These are phyloP conservation scores for Ustilago nuda DNA, from an alignment of 1,284 basidiomycete species.

Conservation along the genomic window DNA sequence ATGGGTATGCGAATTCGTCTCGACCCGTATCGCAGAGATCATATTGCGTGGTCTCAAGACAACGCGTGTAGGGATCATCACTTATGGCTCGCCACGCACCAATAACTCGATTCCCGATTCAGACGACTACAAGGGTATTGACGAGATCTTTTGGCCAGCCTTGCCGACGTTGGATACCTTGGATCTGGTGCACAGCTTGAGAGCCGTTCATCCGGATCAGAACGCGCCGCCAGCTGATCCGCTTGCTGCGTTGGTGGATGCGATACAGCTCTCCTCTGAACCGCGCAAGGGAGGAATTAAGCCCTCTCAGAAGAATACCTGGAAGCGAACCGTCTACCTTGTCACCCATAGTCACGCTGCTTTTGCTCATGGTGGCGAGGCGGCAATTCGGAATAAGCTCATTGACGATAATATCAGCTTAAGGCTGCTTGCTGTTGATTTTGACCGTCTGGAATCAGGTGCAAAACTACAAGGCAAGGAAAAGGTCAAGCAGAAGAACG, in stretches of 20 bases:
- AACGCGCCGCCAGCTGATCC: conserved; percentile 69
- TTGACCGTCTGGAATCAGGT: conserved; percentile 79
- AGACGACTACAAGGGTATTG: conserved; percentile 81
- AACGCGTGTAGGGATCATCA: conserved; percentile 85
- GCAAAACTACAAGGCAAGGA: conserved; percentile 79
- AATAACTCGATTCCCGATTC: conserved; percentile 77
- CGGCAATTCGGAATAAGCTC: conserved; percentile 46
- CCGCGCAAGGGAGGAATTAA: conserved; percentile 53
- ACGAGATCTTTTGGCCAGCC: conserved; percentile 81
- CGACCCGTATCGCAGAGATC: conserved; percentile 88
- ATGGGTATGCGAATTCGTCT: conserved; percentile 85
- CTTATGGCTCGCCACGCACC: conserved; percentile 75
- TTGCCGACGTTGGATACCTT: conserved; percentile 82
- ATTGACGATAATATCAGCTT: conserved; percentile 49
- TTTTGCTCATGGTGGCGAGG: conserved; percentile 49
- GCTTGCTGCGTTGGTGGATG: conserved; percentile 86
- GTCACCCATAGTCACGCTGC: conserved; percentile 65
- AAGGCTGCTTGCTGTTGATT: conserved; percentile 78
- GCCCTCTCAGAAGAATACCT: conserved; percentile 49
- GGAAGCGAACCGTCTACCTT: conserved; percentile 63
- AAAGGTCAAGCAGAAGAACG: conserved; percentile 80
- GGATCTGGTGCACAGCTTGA: conserved; percentile 76
- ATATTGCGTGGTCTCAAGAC: conserved; percentile 90
- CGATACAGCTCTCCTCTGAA: conserved; percentile 76
- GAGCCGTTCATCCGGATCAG: conserved; percentile 41